A percentile compares a stretch with the other conserved stretches of the same genome.
phyloP scores from a whole-genome alignment of 768 basidiomycete species.

The Boletus coccyginus region DNA sequence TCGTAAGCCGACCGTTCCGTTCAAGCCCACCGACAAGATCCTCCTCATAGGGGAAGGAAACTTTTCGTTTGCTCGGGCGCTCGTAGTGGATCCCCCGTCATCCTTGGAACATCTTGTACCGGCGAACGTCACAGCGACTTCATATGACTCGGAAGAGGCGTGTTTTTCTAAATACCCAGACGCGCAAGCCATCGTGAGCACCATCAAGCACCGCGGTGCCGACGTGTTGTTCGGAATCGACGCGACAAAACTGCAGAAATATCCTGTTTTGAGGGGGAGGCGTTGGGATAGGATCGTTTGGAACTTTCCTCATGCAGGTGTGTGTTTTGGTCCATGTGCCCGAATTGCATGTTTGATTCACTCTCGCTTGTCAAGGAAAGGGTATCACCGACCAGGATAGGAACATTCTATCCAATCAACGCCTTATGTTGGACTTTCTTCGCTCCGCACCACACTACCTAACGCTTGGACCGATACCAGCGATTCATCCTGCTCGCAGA shows the following conservation, averaged over 20 bases:
- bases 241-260: conserved; percentile 71
- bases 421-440: conserved; percentile 78
- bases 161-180: conserved; percentile 85
- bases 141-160: conserved; percentile 75
- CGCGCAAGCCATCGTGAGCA: conserved; percentile 54
- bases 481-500: conserved; percentile 38
- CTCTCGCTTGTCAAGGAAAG: conserved; percentile 48
- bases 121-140: conserved; percentile 76
- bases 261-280: conserved; percentile 52
- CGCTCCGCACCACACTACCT: conserved; percentile 67
- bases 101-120: conserved; percentile 53
- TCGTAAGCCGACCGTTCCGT: conserved; percentile 57
- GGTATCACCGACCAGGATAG: conserved; percentile 93
- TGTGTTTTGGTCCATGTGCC: conserved; percentile 17
- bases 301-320: conserved; percentile 97
- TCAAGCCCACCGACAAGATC: conserved; percentile 60
- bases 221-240: conserved; percentile 80
- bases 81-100: conserved; percentile 49
- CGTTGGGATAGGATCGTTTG: conserved; percentile 82
- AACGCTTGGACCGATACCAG: conserved; percentile 53
- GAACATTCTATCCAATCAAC: conserved; percentile 88
- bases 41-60: conserved; percentile 91
- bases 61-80: conserved; percentile 85
- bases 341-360: background rate
- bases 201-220: conserved; percentile 57